Base-by-base conservation (phyloP, 2,329 filamentous ascomycete genomes). In the Paecilomyces variotii region DNA sequence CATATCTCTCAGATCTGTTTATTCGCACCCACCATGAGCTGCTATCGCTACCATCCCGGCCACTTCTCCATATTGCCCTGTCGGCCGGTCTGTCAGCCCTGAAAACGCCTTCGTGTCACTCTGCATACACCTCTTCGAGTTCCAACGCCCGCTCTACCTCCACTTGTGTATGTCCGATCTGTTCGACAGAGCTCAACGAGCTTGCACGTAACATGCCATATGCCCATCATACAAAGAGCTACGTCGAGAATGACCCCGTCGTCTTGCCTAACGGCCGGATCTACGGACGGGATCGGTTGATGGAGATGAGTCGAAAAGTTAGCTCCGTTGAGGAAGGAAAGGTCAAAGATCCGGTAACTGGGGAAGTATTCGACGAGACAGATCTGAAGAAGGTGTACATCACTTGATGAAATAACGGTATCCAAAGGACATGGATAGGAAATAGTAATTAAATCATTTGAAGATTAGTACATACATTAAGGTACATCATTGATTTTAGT, bases 51-150 rank as follows among this genome's bases (percentile, higher is more conserved):
- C 92, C 94, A 0, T 82, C 88, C 1, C 85, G 87, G 24, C 92
- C 94, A 0, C 84, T 97, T 19, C 84, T 99, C 27, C 91, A 97
- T 75, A 88, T 95, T 61, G 94, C 94, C 11, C 84, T 99, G 9
- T 91, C 88, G 0, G 91, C 92, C 0, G 94, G 94, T 6, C 83
- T 99, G 9, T 97, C 92, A 0, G 92, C 94, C 0, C 86, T 99
- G 64, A 99, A 99, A 75, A 97, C 94, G 0, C 94, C 94, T 0
- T 87, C 91, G 14, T 99, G 94, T 72, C 92, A 97, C 76, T 88
- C 88, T 1, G 78, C 80, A 25, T 82, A 82, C 64, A 78, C 83
- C 3, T 81, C 83, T 0, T 81, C 82, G 9, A 82, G 77, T 12
- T 79, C 79, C 12, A 80, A 79, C 57, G 77, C 77, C 24, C 75